Evolutionary conservation across 2,329 filamentous ascomycete genomes (phyloP).

Genomic region (Ophiocordyceps polyrhachis-furcata): DNA sequence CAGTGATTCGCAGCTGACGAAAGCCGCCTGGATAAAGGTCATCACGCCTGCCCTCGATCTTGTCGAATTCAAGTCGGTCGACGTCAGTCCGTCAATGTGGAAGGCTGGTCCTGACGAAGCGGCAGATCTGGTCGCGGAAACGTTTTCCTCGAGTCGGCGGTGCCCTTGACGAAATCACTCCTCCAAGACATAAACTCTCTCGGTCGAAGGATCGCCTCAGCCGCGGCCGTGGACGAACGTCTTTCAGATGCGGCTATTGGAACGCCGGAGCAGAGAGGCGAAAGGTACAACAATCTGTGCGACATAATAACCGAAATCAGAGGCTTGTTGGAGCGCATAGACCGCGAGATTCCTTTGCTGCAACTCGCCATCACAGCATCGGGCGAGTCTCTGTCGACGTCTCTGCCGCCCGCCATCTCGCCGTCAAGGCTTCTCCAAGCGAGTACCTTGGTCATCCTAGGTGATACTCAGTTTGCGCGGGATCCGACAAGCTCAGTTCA

Average conservation of each 20-base stretch:
- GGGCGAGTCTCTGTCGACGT: slow-evolving; percentile 68
- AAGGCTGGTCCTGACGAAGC: background rate
- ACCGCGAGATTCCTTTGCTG: slow-evolving; percentile 78
- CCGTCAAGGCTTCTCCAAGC: slow-evolving; percentile 83
- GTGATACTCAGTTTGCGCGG: slow-evolving; percentile 64
- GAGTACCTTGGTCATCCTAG: slow-evolving; percentile 74
- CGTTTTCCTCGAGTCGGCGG: slow-evolving; percentile 57
- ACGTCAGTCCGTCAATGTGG: slow-evolving; percentile 1
- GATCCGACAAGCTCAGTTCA: slow-evolving; percentile 48
- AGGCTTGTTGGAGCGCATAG: slow-evolving; percentile 56
- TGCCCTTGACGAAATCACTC: slow-evolving; percentile 64
- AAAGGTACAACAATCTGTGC: slow-evolving; percentile 41
- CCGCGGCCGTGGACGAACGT: slow-evolving; percentile 42
- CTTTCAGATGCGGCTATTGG: slow-evolving; percentile 19
- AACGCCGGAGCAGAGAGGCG: slow-evolving; percentile 11
- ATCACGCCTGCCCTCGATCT: slow-evolving; percentile 82
- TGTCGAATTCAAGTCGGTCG: slow-evolving; percentile 64
- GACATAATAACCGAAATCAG: slow-evolving; percentile 60
- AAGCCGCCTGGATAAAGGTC: slow-evolving; percentile 30
- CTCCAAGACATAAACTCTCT: slow-evolving; percentile 68
- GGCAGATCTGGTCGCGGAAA: slow-evolving; percentile 33
- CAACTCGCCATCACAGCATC: slow-evolving; percentile 90
- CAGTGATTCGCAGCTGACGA: background rate
- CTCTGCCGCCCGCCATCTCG: slow-evolving; percentile 64
- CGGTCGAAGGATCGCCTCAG: slow-evolving; percentile 53